Evolutionary conservation across 116 monocot species (phyloP), one percentile per base, ranked within the genome.

Genomic region (Trichopus zeylanicus): DNA sequence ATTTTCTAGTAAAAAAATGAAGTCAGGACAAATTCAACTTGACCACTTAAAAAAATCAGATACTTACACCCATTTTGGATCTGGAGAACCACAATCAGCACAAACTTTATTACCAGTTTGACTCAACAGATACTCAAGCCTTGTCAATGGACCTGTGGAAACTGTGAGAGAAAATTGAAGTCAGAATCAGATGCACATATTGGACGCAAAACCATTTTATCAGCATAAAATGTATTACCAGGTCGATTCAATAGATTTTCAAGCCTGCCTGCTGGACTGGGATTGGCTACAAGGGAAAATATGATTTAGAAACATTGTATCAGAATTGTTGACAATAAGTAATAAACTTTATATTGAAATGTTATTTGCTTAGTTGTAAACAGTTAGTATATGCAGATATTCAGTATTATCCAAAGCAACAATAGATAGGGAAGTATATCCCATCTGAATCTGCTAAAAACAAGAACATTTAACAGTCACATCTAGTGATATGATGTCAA

Each of bases 11-110:
- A n/a, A n/a, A n/a, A n/a, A n/a, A n/a, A n/a, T n/a, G n/a, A n/a
- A n/a, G n/a, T n/a, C n/a, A n/a, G n/a, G n/a, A n/a, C n/a, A n/a
- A 42, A n/a, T 1, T 39, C 39, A 39, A 42, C 12, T 16, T 33
- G 4, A 33, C 3, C 42, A 42, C n/a, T 0, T n/a, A 12, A 9
- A n/a, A n/a, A n/a, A 3, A 47, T 48, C 34, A 31, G 37, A 67
- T 60, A 55, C 86, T 51, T 93, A 93, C 93, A 77, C 93, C 93
- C 93, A 93, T 88, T 88, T 88, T 65, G 93, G 93, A 80, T 85
- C 73, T 55, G 85, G 82, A 54, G 79, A 74, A 27, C 93, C 77
- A 80, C 93, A 93, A 61, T 93, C 93, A 20, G 93, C 93, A 66
- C 93, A 93, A 77, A 78, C 66, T 61, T 58, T 76, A 59, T 93